phyloP scores from a whole-genome alignment of 2,329 filamentous ascomycete species.

The Sphaerulina vaccinii region DNA sequence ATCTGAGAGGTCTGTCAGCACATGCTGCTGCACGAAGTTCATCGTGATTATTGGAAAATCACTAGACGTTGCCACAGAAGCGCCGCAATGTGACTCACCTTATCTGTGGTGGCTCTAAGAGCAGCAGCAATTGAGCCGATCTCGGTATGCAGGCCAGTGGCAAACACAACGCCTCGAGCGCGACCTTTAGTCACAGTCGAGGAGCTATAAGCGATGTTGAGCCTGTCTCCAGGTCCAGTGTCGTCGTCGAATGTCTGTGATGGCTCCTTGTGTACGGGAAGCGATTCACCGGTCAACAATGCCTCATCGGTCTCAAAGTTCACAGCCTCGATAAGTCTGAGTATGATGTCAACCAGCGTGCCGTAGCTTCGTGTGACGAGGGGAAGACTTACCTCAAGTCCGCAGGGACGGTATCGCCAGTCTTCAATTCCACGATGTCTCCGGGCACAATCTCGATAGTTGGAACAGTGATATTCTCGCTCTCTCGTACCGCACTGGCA shows the following conservation, averaged over 20 bases:
- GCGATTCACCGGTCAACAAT: conserved; percentile 70
- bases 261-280: conserved; percentile 65
- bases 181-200: conserved; percentile 70
- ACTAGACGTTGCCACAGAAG: too few relatives aligned
- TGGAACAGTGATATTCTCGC: conserved; percentile 40
- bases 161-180: conserved; percentile 65
- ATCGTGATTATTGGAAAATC: too few relatives aligned
- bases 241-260: conserved; percentile 53
- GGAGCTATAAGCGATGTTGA: conserved; percentile 69
- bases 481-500: conserved; percentile 47
- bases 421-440: conserved; percentile 47
- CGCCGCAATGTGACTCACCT: too few relatives aligned
- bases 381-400: conserved; percentile 40
- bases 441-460: conserved; percentile 47
- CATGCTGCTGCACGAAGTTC: too few relatives aligned
- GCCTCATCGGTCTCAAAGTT: conserved; percentile 78
- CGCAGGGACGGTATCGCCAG: conserved; percentile 50
- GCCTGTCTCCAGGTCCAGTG: conserved; percentile 64
- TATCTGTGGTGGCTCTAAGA: too few relatives aligned
- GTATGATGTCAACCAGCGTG: too few relatives aligned
- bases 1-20: conserved; percentile 56
- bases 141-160: conserved; percentile 72
- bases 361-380: too few relatives aligned
- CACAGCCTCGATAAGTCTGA: conserved; percentile 45
- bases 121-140: conserved; percentile 73